Percentiles rank a stretch among this genome's conserved stretches.
phyloP scores from a whole-genome alignment of 805 yeast species.

The Ogataea siamensis region DNA sequence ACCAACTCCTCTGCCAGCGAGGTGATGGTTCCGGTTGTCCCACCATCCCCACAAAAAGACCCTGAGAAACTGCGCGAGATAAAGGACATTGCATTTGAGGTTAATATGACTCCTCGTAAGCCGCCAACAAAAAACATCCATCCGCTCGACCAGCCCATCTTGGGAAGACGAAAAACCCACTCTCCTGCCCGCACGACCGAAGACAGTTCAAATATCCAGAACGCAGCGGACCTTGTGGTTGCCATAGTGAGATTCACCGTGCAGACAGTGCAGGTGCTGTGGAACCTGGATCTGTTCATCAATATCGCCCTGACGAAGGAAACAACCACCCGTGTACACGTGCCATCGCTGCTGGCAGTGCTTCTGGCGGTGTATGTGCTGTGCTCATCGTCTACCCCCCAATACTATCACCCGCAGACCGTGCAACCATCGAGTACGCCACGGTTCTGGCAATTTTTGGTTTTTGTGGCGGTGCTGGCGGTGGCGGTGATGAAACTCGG shows the following conservation, averaged over 20 bases:
- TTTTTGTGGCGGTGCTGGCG: constrained; percentile 9
- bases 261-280: constrained; percentile 15
- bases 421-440: constrained; percentile 9
- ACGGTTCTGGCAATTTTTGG: constrained; percentile 8
- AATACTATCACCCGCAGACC: constrained; percentile 15
- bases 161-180: constrained; percentile 5
- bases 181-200: not conserved
- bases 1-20: constrained; percentile 15
- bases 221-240: constrained; percentile 16
- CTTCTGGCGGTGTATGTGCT: constrained; percentile 17
- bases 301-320: constrained; percentile 25
- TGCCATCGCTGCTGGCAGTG: constrained; percentile 24
- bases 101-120: constrained; percentile 17
- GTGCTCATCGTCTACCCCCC: constrained; percentile 11
- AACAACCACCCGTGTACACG: constrained; percentile 25
- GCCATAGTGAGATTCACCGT: constrained; percentile 9
- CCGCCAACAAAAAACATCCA: constrained; percentile 24
- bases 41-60: constrained; percentile 7
- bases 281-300: constrained; percentile 31
- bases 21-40: constrained; percentile 10
- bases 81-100: constrained; percentile 33
- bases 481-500: constrained; percentile 7
- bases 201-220: not conserved
- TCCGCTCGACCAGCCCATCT: constrained; percentile 34
- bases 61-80: constrained; percentile 21